phyloP scores from a whole-genome alignment of 768 basidiomycete genomes.

The Lentinula sp. region DNA sequence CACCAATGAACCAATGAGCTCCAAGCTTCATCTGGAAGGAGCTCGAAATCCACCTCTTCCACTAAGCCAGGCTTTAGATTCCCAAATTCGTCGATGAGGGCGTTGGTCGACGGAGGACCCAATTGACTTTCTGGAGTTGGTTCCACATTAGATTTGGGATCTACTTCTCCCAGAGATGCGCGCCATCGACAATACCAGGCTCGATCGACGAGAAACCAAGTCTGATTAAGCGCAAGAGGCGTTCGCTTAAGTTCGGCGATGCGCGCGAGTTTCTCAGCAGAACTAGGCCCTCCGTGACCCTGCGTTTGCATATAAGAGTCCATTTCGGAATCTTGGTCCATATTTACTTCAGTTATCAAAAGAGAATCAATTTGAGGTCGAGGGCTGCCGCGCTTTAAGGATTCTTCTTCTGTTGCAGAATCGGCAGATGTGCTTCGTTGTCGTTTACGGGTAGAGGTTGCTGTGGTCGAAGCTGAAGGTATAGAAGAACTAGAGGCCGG shows the following conservation, averaged over 20 bases:
- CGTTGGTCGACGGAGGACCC: constrained; percentile 71
- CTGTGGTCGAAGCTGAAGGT: not conserved
- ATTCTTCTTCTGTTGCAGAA: constrained; percentile 52
- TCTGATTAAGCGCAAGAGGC: constrained; percentile 59
- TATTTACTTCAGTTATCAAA: constrained; percentile 30
- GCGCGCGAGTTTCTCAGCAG: constrained; percentile 40
- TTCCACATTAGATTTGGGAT: constrained; percentile 53
- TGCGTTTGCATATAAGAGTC: constrained; percentile 65
- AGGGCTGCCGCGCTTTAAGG: constrained; percentile 32
- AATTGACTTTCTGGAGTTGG: constrained; percentile 53
- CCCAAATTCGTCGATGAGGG: constrained; percentile 51
- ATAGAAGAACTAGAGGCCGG: not conserved
- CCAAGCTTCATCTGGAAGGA: constrained; percentile 73
- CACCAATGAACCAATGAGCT: constrained; percentile 61
- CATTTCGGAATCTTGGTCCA: constrained; percentile 33
- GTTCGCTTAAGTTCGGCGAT: constrained; percentile 40
- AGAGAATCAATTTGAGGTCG: constrained; percentile 34
- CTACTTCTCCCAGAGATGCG: constrained; percentile 57
- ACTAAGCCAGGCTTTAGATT: constrained; percentile 35
- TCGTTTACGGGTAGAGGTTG: constrained; percentile 53
- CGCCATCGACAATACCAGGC: constrained; percentile 74
- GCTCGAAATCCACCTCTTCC: constrained; percentile 70
- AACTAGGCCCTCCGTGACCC: constrained; percentile 18
- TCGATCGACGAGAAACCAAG: constrained; percentile 72
- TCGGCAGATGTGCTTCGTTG: constrained; percentile 74